Percentiles rank a stretch among this genome's conserved stretches.
Evolutionary conservation across 140 eudicot species (phyloP).

Genomic region (Anethum foeniculum): DNA sequence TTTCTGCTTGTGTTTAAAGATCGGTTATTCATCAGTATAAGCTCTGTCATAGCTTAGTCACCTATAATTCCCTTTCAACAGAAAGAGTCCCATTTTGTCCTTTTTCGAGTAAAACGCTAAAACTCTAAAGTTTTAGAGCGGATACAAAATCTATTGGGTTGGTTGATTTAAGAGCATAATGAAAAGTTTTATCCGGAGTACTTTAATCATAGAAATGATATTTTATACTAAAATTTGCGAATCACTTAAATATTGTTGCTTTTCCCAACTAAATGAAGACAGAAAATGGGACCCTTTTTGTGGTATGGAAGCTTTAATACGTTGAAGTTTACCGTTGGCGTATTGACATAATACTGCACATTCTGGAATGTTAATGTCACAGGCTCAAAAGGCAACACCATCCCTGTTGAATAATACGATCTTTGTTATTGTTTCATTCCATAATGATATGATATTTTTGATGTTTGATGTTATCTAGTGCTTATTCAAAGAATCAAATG

Average conservation of each 20-base stretch:
- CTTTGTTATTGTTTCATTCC: slow-evolving; percentile 7
- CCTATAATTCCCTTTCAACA: not conserved
- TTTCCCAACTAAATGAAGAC: not conserved
- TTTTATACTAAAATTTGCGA: not conserved
- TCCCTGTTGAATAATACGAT: slow-evolving; percentile 22
- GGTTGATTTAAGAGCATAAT: not conserved
- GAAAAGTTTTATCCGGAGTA: not conserved
- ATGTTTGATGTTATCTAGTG: not conserved
- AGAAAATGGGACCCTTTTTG: not conserved
- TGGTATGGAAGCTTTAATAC: not conserved
- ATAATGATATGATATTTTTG: not conserved
- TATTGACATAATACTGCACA: slow-evolving; percentile 56
- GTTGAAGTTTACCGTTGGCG: slow-evolving; percentile 23
- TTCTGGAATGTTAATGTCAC: slow-evolving; percentile 51
- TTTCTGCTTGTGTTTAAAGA: slow-evolving; percentile 31
- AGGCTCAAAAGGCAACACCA: slow-evolving; percentile 73
- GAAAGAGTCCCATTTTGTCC: not conserved
- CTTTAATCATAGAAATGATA: not conserved
- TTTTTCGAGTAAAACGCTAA: not conserved
- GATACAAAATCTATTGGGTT: not conserved
- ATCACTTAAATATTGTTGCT: not conserved
- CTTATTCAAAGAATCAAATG: not conserved
- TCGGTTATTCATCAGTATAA: not conserved
- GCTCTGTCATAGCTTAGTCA: not conserved
- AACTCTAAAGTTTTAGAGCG: not conserved